phyloP scores from a whole-genome alignment of 2,329 filamentous ascomycete genomes.

The Aureobasidium sp. region DNA sequence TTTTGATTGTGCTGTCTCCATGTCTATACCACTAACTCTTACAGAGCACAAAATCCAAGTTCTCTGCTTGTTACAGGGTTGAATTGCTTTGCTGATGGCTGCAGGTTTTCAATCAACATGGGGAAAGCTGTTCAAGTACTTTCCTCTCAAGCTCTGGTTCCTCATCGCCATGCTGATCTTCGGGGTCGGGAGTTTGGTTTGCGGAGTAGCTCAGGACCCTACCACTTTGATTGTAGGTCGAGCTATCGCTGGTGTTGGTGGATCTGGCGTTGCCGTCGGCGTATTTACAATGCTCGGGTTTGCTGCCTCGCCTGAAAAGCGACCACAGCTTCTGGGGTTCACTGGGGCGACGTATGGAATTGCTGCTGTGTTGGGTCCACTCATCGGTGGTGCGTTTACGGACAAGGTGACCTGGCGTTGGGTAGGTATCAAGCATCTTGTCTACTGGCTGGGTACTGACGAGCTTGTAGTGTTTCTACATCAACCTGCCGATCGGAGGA shows the following conservation, averaged over 20 bases:
- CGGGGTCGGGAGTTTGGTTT: slow-evolving; percentile 44
- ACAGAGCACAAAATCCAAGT: neutral
- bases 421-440: slow-evolving; percentile 20
- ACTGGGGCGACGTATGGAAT: slow-evolving; percentile 38
- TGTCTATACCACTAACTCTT: neutral
- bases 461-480: slow-evolving; percentile 35
- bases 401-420: slow-evolving; percentile 38
- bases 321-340: slow-evolving; percentile 41
- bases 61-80: neutral
- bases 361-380: slow-evolving; percentile 39
- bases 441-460: slow-evolving; percentile 18
- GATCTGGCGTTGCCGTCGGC: slow-evolving; percentile 40
- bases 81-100: neutral
- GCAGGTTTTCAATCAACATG: neutral
- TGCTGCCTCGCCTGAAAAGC: slow-evolving; percentile 37
- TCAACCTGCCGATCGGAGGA: slow-evolving; percentile 44
- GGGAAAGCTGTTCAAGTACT: slow-evolving; percentile 19
- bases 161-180: slow-evolving; percentile 37
- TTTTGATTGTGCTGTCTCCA: neutral
- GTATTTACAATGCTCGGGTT: slow-evolving; percentile 38
- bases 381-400: slow-evolving; percentile 33
- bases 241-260: slow-evolving; percentile 42
- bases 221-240: slow-evolving; percentile 43
- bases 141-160: slow-evolving; percentile 25
- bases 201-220: slow-evolving; percentile 42